Conservation (phyloP, 2,329 filamentous ascomycete genomes). For the Whalleya microplaca region DNA sequence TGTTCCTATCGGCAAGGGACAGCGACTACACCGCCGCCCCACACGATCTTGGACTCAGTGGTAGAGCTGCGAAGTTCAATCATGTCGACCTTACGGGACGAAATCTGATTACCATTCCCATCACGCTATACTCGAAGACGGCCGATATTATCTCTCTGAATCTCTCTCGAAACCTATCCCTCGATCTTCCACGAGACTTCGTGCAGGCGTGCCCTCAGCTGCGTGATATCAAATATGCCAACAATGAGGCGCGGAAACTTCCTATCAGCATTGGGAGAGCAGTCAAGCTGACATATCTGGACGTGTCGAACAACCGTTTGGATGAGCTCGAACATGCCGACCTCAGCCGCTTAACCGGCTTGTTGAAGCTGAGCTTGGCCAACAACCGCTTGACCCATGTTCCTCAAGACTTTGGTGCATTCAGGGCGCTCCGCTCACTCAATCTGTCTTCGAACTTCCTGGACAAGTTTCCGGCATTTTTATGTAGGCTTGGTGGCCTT, state of each 20-base stretch:
- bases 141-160: conserved; percentile 94
- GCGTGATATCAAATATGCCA: conserved; percentile 93
- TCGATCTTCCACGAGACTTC: conserved; percentile 94
- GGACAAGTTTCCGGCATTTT: conserved; percentile 79
- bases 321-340: conserved; percentile 87
- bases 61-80: conserved; percentile 86
- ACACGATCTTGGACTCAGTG: conserved; percentile 78
- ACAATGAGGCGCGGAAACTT: conserved; percentile 87
- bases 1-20: conserved; percentile 88
- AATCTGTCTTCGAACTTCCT: conserved; percentile 95
- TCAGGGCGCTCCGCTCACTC: conserved; percentile 76
- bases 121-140: conserved; percentile 88
- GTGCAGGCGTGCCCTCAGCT: conserved; percentile 91
- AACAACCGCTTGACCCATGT: conserved; percentile 87
- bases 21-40: conserved; percentile 75
- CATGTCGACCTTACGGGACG: conserved; percentile 90
- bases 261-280: conserved; percentile 85
- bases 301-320: conserved; percentile 92
- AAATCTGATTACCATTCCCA: conserved; percentile 93
- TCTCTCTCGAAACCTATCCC: conserved; percentile 85
- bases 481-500: conserved; percentile 80
- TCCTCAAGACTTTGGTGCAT: conserved; percentile 81
- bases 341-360: conserved; percentile 71
- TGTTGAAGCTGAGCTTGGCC: conserved; percentile 88
- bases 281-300: conserved; percentile 80